These are phyloP conservation scores for Solanum neorickii DNA, from an alignment of 257 asterid species.

Conservation along the genomic window DNA sequence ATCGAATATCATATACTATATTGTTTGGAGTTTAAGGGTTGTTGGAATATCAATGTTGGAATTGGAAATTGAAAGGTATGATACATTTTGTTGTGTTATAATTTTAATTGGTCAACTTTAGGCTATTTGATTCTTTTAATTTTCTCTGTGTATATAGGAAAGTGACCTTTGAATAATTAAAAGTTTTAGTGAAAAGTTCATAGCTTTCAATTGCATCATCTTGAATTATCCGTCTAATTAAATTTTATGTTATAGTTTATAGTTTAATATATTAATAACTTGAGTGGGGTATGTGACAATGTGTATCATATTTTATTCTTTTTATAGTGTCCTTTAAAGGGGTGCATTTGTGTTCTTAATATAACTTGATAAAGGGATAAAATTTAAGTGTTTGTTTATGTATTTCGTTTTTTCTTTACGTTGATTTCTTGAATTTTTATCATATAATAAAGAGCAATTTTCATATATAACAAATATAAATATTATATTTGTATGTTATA, in stretches of 20 bases:
- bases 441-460: no score
- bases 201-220: neutral
- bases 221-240: neutral
- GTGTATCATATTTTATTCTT: neutral
- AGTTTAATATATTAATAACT: neutral
- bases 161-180: neutral
- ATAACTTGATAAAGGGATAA: neutral
- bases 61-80: neutral
- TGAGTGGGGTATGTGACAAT: neutral
- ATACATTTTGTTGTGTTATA: neutral
- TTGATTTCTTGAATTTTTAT: no score
- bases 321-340: neutral
- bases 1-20: neutral
- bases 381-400: neutral
- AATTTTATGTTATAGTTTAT: neutral
- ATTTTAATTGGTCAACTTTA: neutral
- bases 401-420: no score
- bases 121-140: neutral
- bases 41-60: neutral
- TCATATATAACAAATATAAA: no score
- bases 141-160: neutral
- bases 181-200: neutral
- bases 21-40: neutral
- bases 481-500: no score
- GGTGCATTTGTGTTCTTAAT: neutral